Conservation (phyloP, 73 alveolate genomes). For the Tetrahymena malaccensis region DNA sequence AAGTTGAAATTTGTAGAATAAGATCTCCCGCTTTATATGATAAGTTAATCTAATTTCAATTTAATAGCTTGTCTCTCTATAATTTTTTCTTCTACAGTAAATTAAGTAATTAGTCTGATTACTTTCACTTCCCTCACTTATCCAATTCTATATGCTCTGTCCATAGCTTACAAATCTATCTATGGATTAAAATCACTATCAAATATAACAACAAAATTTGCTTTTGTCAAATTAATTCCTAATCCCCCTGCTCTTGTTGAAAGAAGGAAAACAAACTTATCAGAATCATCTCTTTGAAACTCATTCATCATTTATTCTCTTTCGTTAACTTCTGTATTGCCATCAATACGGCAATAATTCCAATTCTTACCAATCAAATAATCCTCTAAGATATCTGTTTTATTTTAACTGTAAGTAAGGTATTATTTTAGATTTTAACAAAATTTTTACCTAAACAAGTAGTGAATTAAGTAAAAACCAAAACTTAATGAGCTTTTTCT, state of each 20-base stretch:
- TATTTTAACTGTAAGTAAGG: neutral
- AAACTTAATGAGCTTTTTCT: slow-evolving; percentile 41
- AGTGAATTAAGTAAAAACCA: slow-evolving; percentile 83
- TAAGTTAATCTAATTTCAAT: slow-evolving; percentile 56
- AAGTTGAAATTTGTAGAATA: slow-evolving; percentile 15
- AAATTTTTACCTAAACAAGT: neutral
- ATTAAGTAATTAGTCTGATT: slow-evolving; percentile 47
- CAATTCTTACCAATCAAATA: slow-evolving; percentile 41
- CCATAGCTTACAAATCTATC: slow-evolving; percentile 74
- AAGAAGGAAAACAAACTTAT: slow-evolving; percentile 41
- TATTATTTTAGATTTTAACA: neutral
- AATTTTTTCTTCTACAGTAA: slow-evolving; percentile 65
- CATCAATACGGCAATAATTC: slow-evolving; percentile 51
- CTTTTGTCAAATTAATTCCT: slow-evolving; percentile 64
- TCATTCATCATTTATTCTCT: slow-evolving; percentile 53
- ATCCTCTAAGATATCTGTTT: slow-evolving; percentile 68
- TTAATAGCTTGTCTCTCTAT: slow-evolving; percentile 59
- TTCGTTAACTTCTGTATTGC: slow-evolving; percentile 48
- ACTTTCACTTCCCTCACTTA: slow-evolving; percentile 63
- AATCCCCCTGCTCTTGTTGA: slow-evolving; percentile 70
- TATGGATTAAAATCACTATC: slow-evolving; percentile 79
- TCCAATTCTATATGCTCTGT: slow-evolving; percentile 83
- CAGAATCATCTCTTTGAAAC: slow-evolving; percentile 40
- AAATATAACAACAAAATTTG: slow-evolving; percentile 63
- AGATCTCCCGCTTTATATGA: slow-evolving; percentile 53